Percentiles rank a stretch among this genome's conserved stretches.
Conservation (phyloP, 805 yeast species). For the Lipomyces anomalus region DNA sequence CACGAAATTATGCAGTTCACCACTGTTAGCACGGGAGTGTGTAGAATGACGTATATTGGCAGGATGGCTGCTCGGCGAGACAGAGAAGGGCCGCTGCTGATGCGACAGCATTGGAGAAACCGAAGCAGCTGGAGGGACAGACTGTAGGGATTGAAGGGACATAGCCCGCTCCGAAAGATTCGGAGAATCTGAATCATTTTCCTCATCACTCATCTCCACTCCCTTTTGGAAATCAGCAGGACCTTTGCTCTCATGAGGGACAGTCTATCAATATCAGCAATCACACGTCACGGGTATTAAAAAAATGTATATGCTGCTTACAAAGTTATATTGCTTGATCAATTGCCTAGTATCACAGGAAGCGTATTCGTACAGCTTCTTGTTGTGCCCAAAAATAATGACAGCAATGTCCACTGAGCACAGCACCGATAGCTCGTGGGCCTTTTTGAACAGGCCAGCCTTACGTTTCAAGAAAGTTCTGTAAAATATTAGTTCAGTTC, state of each 20-base stretch:
- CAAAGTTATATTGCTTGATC: conserved; percentile 37
- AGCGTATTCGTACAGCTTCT: conserved; percentile 75
- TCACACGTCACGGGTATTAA: not conserved
- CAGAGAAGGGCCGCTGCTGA: no score
- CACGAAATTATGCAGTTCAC: not conserved
- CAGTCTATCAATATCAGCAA: conserved; percentile 3
- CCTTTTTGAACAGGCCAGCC: conserved; percentile 81
- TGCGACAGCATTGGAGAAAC: not conserved
- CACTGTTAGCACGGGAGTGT: not conserved
- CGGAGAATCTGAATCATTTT: conserved; percentile 32
- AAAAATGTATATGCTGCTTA: conserved; percentile 4
- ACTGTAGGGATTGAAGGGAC: not conserved
- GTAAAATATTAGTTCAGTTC: no score
- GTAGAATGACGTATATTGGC: no score
- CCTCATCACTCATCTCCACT: conserved; percentile 38
- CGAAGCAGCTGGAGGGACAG: not conserved
- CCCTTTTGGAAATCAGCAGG: conserved; percentile 28
- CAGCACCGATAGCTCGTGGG: conserved; percentile 77
- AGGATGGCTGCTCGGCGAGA: no score
- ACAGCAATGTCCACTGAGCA: conserved; percentile 93
- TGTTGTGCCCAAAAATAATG: conserved; percentile 73
- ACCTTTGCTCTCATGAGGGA: conserved; percentile 18
- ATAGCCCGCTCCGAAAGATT: not conserved
- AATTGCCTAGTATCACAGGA: conserved; percentile 58
- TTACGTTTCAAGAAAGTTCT: conserved; percentile 90